phyloP scores from a whole-genome alignment of 495 filamentous ascomycete species.

The Podospora fimiseda region DNA sequence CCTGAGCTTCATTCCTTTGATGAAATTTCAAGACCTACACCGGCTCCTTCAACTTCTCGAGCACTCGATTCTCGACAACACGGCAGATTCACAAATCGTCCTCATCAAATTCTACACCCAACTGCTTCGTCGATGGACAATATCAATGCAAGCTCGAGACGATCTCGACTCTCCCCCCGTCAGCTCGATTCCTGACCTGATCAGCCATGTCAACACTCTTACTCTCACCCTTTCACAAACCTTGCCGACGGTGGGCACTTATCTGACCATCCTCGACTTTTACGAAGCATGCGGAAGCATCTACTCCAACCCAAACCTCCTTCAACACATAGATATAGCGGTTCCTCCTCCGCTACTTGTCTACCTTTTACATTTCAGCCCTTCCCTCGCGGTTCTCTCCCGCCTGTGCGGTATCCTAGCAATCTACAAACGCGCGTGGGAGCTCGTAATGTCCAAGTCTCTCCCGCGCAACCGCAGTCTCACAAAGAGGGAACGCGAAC shows the following conservation, averaged over 20 bases:
- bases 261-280: conserved; percentile 58
- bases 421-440: conserved; percentile 70
- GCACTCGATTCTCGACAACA: conserved; percentile 47
- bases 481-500: conserved; percentile 41
- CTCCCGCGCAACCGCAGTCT: conserved; percentile 18
- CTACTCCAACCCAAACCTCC: conserved; percentile 47
- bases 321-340: conserved; percentile 51
- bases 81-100: conserved; percentile 40
- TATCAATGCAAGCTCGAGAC: conserved; percentile 31
- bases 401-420: conserved; percentile 61
- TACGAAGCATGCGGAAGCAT: conserved; percentile 55
- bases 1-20: conserved; percentile 56
- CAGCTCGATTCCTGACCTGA: conserved; percentile 40
- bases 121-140: conserved; percentile 65
- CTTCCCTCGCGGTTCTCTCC: conserved; percentile 58
- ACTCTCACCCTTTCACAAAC: conserved; percentile 55
- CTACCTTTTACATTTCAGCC: conserved; percentile 62
- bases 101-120: conserved; percentile 65
- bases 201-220: conserved; percentile 56
- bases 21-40: conserved; percentile 55
- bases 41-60: conserved; percentile 54
- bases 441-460: conserved; percentile 46
- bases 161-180: conserved; percentile 20
- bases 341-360: conserved; percentile 63
- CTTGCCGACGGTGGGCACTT: conserved; percentile 29